Evolutionary conservation across 1,284 basidiomycete genomes (phyloP).

Genomic region (Fomes fomentarius): DNA sequence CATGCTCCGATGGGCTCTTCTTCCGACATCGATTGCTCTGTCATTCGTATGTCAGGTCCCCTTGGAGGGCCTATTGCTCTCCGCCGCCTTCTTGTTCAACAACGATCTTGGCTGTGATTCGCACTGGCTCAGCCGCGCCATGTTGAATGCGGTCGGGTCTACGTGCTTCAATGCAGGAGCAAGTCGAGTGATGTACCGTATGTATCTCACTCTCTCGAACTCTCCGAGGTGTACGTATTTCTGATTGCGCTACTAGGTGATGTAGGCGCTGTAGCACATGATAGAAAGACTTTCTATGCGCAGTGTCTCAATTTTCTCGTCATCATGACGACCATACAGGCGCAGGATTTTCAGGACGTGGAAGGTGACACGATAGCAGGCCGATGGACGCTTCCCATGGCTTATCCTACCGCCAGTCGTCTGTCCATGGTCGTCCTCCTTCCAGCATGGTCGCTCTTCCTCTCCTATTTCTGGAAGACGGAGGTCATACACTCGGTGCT

Average conservation of each 20-base stretch:
- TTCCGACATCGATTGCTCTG: slow-evolving; percentile 36
- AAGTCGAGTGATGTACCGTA: slow-evolving; percentile 14
- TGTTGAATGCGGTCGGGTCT: slow-evolving; percentile 39
- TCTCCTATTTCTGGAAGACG: neutral
- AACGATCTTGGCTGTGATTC: slow-evolving; percentile 39
- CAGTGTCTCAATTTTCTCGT: slow-evolving; percentile 30
- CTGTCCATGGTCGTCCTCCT: neutral
- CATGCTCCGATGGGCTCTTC: slow-evolving; percentile 41
- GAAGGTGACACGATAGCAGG: slow-evolving; percentile 39
- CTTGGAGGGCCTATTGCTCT: slow-evolving; percentile 32
- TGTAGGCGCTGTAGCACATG: too few relatives aligned
- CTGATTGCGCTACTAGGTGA: too few relatives aligned
- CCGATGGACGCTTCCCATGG: slow-evolving; percentile 41
- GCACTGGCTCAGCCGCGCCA: slow-evolving; percentile 39
- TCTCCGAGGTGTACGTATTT: too few relatives aligned
- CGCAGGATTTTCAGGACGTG: slow-evolving; percentile 45
- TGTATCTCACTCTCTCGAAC: too few relatives aligned
- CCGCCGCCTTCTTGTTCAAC: slow-evolving; percentile 35
- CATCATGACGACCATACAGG: slow-evolving; percentile 41
- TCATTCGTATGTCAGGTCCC: neutral
- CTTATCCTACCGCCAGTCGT: slow-evolving; percentile 28
- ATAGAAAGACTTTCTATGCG: slow-evolving; percentile 4
- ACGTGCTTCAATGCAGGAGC: slow-evolving; percentile 29
- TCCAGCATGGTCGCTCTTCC: slow-evolving; percentile 5
- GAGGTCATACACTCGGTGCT: neutral